These are phyloP conservation scores for Dactylis glomerata DNA, from an alignment of 176 grass and related monocot genomes.

Conservation along the genomic window DNA sequence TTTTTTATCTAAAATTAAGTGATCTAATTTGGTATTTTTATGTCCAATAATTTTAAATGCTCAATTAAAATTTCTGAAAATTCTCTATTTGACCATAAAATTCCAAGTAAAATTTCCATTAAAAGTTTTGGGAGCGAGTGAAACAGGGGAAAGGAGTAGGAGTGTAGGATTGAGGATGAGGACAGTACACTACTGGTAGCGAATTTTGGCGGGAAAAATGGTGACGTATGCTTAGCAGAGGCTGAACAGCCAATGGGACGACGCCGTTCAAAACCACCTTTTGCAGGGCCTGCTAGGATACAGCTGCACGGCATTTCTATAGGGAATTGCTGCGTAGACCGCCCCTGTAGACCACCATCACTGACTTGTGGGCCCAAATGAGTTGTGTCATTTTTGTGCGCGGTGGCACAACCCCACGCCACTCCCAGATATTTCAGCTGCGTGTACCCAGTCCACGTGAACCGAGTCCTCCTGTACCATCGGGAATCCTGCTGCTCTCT, in stretches of 20 bases:
- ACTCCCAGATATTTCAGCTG: not conserved
- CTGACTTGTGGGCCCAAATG: not conserved
- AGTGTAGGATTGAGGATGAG: too few species aligned
- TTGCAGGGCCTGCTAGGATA: not conserved
- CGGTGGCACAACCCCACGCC: not conserved
- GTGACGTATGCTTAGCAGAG: not conserved
- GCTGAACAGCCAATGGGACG: not conserved
- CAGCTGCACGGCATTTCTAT: not conserved
- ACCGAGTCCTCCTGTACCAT: not conserved
- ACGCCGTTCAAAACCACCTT: not conserved
- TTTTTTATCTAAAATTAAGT: too few species aligned
- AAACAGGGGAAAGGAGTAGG: too few species aligned
- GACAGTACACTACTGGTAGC: too few species aligned
- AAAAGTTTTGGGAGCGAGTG: too few species aligned
- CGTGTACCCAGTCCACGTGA: not conserved
- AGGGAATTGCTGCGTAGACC: not conserved
- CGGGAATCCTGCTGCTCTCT: not conserved
- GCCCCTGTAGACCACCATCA: fast-evolving
- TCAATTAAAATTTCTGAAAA: too few species aligned
- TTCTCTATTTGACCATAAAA: too few species aligned
- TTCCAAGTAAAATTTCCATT: too few species aligned
- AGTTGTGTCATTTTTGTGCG: not conserved
- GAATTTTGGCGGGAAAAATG: not conserved
- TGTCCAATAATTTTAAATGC: too few species aligned
- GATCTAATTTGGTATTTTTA: too few species aligned